Base-by-base conservation (phyloP, 139 green algal genomes). In the Auxenochlorella pyrenoidosa region DNA sequence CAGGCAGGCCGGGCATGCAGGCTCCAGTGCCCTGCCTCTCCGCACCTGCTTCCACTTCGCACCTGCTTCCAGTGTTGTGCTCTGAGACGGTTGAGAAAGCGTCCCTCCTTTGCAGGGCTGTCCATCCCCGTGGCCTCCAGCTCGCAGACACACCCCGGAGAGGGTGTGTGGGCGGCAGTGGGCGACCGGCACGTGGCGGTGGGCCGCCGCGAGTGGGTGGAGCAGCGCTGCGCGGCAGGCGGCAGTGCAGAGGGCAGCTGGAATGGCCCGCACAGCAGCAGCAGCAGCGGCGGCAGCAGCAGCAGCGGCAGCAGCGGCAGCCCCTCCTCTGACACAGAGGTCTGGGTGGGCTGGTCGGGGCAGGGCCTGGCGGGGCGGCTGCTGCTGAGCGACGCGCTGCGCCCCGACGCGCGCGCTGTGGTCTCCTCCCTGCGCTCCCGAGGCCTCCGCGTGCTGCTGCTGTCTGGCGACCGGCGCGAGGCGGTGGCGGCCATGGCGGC, bases 391-490 rank as follows among this genome's bases (percentile, higher is more conserved):
- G 96, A 99, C 86, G 88, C 72, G 24, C 83, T 98, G 71, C 87
- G 96, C 28, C 51, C 87, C 16, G 96, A 98, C 34, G 93, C 95
- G 0, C 63, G 68, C 5, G 84, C 75, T 0, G 93, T 93, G 15
- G 93, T 99, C 34, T 68, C 71, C 44, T 66, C 82, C 36, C 91
- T 99, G 75, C 90, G 87, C 43, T n/a, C 18, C 26, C 85, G 90
- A 75, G 96, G 96, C n/a, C 82, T 97, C 26, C 79, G 87, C 21
- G 93, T 95, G 10, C 54, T 94, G 34, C 89, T 99, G 80, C 85
- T 98, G n/a, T 97, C 93, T 1, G 97, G 97, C 6, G 97, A 99
- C 90, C 91, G 90, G 32, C 86, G 86, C 1, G 86, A 83, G 0
- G 95, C 92, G 6, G 95, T 94, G 51, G 44, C 86, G 2, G 91